Base-by-base conservation (phyloP, 2,329 filamentous ascomycete species). In the Pseudopithomyces maydicus region DNA sequence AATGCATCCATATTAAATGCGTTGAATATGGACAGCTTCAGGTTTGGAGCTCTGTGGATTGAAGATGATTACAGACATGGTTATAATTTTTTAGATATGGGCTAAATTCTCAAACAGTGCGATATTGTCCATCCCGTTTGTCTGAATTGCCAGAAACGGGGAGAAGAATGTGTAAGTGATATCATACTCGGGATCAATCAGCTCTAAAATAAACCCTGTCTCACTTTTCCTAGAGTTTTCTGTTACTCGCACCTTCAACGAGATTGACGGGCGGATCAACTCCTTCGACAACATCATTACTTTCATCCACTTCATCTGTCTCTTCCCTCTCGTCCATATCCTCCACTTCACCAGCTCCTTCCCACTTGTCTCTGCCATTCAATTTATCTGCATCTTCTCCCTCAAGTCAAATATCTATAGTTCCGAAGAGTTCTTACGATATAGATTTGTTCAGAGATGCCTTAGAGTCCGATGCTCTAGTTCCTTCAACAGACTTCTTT, bases 91-190 rank as follows among this genome's bases (percentile, higher is more conserved):
- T 17, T 8, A n/a, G 12, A 7, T 7, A 22, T 35, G 12, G 47
- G 43, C 68, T 72, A 49, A 73, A 54, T 15, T 20, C 6, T 33
- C 15, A 3, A 20, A 41, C 32, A 76, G 73, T 76, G 73, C 58
- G 73, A 76, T 41, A 62, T 61, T 17, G 67, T 63, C 33, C 67
- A 74, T 36, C 72, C 73, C 29, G 64, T 56, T 36, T 76, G 73
- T 55, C 59, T 56, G 2, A 75, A 72, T 45, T 76, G 73, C 57
- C 55, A 67, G 32, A 75, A 73, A 54, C 66, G 65, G 57, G 62
- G 64, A 38, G 60, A 72, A 3, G 59, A 65, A 8, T 76, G 73
- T 48, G 47, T 50, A 29, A 41, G 47, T 50, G 35, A 14, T 3
- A n/a, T 6, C 4, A 6, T 32, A n/a, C 1, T 22, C 32, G 32